Evolutionary conservation across 257 asterid species (phyloP).

Genomic region (Ilex aquifolium): DNA sequence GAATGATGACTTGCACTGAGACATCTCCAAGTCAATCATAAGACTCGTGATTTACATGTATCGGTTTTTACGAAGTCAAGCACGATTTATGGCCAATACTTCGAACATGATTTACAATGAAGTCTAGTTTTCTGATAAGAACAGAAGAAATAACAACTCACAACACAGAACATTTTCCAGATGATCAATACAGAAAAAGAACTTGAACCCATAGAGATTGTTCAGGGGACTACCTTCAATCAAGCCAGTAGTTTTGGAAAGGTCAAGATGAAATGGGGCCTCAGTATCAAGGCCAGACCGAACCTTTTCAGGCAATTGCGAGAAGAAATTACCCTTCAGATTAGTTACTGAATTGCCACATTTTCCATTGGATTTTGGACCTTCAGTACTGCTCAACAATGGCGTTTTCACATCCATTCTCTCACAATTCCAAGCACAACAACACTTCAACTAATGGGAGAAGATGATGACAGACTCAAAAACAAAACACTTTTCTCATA

Average conservation of each 20-base stretch:
- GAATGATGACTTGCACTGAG: too few relatives aligned
- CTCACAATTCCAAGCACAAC: neutral
- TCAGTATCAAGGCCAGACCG: conserved; percentile 51
- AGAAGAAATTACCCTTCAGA: conserved; percentile 49
- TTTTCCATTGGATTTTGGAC: conserved; percentile 6
- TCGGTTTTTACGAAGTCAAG: too few relatives aligned
- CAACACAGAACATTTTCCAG: neutral
- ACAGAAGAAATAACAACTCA: neutral
- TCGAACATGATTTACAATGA: neutral
- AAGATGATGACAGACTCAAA: too few relatives aligned
- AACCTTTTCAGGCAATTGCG: conserved; percentile 59
- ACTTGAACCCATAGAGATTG: too few relatives aligned
- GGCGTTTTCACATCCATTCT: conserved; percentile 40
- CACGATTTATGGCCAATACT: too few relatives aligned
- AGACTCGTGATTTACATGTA: too few relatives aligned
- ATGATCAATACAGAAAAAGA: too few relatives aligned
- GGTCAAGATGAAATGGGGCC: conserved; percentile 33
- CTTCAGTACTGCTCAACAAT: conserved; percentile 30
- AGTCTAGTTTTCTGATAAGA: neutral
- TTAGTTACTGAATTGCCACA: conserved; percentile 21
- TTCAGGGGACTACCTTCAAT: conserved; percentile 32
- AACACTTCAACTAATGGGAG: neutral
- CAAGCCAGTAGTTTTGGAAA: conserved; percentile 34
- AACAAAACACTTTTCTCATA: neutral
- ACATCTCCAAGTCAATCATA: too few relatives aligned